Percentiles rank a stretch among this genome's conserved stretches.
These are phyloP conservation scores for Ustilago bromivora DNA, from an alignment of 1,284 basidiomycete genomes.

Conservation along the genomic window DNA sequence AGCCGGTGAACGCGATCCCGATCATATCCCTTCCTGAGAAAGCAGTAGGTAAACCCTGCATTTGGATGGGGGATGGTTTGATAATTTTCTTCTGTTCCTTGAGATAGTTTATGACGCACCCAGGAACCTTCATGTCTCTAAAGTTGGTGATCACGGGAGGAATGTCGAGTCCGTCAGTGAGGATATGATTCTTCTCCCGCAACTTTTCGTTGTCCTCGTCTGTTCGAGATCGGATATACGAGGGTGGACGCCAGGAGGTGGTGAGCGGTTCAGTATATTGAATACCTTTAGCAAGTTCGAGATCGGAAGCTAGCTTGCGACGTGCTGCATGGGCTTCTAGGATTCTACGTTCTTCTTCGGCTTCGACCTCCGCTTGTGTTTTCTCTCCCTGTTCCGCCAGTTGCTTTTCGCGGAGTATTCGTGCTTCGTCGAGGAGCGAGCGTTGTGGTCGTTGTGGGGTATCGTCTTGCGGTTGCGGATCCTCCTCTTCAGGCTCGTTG, in stretches of 20 bases:
- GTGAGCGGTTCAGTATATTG: constrained; percentile 87
- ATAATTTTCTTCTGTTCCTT: constrained; percentile 83
- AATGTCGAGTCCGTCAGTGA: constrained; percentile 90
- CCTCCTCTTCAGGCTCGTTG: constrained; percentile 18
- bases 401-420: constrained; percentile 81
- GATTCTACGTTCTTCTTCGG: constrained; percentile 89
- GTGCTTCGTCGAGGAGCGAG: constrained; percentile 62
- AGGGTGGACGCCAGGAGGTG: constrained; percentile 90
- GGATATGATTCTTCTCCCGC: constrained; percentile 90
- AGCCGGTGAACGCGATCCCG: constrained; percentile 72
- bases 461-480: constrained; percentile 72
- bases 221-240: constrained; percentile 80
- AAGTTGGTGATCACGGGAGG: constrained; percentile 95
- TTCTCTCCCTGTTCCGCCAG: constrained; percentile 75
- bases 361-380: constrained; percentile 81
- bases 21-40: constrained; percentile 72
- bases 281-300: constrained; percentile 93
- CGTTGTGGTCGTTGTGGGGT: constrained; percentile 76
- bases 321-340: constrained; percentile 89
- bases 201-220: constrained; percentile 80
- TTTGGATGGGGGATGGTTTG: constrained; percentile 92
- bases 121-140: constrained; percentile 96
- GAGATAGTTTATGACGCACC: constrained; percentile 83
- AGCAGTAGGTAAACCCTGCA: constrained; percentile 94
- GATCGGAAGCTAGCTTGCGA: constrained; percentile 88